Percentiles rank a stretch among this genome's conserved stretches.
These are phyloP conservation scores for Cymbopogon flexuosus DNA, from an alignment of 202 grass and related monocot species.

Conservation along the genomic window DNA sequence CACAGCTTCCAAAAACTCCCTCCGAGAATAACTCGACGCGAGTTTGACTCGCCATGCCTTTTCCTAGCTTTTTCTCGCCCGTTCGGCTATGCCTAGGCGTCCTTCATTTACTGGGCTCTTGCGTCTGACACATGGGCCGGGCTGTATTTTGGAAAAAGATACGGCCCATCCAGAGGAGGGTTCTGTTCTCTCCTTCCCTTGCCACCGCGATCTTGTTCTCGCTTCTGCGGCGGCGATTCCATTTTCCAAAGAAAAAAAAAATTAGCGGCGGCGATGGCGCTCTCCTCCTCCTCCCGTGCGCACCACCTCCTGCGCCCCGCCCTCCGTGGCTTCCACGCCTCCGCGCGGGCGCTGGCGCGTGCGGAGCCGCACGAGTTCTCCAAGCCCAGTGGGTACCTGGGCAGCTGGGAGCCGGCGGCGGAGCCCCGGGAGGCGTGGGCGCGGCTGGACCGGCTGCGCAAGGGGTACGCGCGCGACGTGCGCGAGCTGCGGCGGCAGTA, in stretches of 20 bases:
- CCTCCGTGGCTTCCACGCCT: slow-evolving; percentile 30
- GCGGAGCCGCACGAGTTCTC: slow-evolving; percentile 49
- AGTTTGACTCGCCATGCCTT: no score
- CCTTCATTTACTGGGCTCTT: neutral
- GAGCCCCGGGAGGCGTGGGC: slow-evolving; percentile 57
- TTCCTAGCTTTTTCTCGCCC: no score
- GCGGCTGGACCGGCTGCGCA: slow-evolving; percentile 59
- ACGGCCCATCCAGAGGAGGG: neutral
- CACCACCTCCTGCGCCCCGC: slow-evolving; percentile 15
- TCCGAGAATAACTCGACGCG: no score
- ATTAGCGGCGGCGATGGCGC: slow-evolving; percentile 38
- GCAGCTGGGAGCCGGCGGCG: slow-evolving; percentile 56
- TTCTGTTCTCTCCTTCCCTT: neutral
- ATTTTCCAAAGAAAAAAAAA: no score
- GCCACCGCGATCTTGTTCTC: slow-evolving; percentile 28
- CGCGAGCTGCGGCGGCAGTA: slow-evolving; percentile 44
- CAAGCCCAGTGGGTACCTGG: slow-evolving; percentile 48
- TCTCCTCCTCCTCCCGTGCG: slow-evolving; percentile 29
- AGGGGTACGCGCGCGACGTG: slow-evolving; percentile 57
- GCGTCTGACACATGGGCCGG: neutral
- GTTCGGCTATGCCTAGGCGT: no score
- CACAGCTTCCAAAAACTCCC: no score
- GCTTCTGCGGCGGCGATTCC: slow-evolving; percentile 26
- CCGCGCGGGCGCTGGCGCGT: slow-evolving; percentile 24
- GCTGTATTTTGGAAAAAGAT: neutral